These are phyloP conservation scores for Emydomyces testavorans DNA, from an alignment of 2,329 filamentous ascomycete species.

Conservation along the genomic window DNA sequence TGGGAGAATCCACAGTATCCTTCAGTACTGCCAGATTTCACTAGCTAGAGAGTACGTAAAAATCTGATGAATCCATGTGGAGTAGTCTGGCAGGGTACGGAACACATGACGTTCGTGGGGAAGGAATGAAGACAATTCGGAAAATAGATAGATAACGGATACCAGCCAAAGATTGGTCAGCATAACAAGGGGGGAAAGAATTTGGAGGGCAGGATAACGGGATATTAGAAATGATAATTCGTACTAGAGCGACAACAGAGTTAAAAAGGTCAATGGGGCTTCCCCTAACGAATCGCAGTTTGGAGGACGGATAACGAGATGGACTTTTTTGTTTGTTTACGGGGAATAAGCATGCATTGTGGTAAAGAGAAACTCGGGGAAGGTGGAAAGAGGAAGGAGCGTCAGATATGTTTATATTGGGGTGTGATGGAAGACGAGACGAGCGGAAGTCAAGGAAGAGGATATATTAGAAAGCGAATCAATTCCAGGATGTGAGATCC, in stretches of 20 bases:
- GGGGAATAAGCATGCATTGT: slow-evolving; percentile 1
- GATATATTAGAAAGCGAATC: neutral
- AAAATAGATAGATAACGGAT: neutral
- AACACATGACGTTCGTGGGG: slow-evolving; percentile 1
- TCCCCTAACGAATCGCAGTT: neutral
- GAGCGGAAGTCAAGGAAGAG: neutral
- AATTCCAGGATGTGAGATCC: neutral
- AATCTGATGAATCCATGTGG: neutral
- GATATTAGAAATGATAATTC: slow-evolving; percentile 7
- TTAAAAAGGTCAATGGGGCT: neutral
- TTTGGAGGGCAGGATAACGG: slow-evolving; percentile 1
- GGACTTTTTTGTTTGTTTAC: slow-evolving; percentile 2
- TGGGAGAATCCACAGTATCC: neutral
- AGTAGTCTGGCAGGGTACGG: neutral
- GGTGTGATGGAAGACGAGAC: neutral
- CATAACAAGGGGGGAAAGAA: neutral
- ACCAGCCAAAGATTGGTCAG: neutral
- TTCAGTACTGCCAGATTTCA: neutral
- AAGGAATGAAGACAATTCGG: neutral
- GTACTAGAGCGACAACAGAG: neutral
- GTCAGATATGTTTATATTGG: neutral
- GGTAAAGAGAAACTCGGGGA: slow-evolving; percentile 4
- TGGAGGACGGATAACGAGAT: neutral
- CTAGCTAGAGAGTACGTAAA: neutral
- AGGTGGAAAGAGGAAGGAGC: neutral